Evolutionary conservation across 306 rosid genomes (phyloP).

Genomic region (Hippophae gyantsensis): DNA sequence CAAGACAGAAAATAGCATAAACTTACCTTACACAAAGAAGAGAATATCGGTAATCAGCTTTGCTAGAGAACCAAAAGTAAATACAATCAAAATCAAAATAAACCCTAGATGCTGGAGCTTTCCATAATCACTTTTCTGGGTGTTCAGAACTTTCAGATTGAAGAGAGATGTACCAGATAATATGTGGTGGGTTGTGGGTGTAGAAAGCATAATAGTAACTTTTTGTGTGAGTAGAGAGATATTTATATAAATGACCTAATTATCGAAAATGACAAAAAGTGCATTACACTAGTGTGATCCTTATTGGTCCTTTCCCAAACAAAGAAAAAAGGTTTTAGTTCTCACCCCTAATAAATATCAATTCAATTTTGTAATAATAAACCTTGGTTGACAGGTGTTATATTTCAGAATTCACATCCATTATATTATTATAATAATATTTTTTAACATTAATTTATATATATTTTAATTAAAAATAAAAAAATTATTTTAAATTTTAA

Average conservation of each 20-base stretch:
- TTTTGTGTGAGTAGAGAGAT: conserved; percentile 7
- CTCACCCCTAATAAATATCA: conserved; percentile 14
- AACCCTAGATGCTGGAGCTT: conserved; percentile 31
- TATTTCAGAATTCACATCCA: too few relatives aligned
- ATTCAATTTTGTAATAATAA: background rate
- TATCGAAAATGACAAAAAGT: conserved; percentile 48
- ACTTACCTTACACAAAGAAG: too few relatives aligned
- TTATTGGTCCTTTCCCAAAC: conserved; percentile 35
- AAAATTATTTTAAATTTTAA: too few relatives aligned
- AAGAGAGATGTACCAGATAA: conserved; percentile 34
- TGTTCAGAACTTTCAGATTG: conserved; percentile 21
- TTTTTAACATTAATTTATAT: too few relatives aligned
- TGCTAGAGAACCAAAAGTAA: background rate
- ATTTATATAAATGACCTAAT: background rate
- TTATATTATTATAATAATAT: too few relatives aligned
- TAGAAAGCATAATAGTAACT: conserved; percentile 31
- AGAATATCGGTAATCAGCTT: background rate
- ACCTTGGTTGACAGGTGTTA: too few relatives aligned
- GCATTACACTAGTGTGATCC: conserved; percentile 50
- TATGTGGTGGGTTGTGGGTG: conserved; percentile 29
- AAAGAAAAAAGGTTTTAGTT: conserved; percentile 39
- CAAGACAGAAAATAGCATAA: too few relatives aligned
- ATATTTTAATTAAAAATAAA: too few relatives aligned
- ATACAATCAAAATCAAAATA: conserved; percentile 8
- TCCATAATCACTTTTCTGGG: conserved; percentile 18